Conservation (phyloP, 2,329 filamentous ascomycete species). For the Colletotrichum coccodes region DNA sequence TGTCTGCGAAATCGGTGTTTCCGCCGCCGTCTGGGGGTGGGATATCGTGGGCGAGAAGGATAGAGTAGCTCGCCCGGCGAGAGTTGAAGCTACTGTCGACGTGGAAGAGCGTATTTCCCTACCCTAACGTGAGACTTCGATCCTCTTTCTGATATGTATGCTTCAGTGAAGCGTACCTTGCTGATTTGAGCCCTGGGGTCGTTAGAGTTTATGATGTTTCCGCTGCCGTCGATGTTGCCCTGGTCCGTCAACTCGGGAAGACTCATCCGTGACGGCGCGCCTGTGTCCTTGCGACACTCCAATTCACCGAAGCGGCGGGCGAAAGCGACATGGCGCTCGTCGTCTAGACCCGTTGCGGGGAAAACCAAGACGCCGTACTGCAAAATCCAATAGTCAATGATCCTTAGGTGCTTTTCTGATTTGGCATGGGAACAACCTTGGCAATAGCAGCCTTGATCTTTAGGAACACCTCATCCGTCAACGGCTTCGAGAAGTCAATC, state of each 20-base stretch:
- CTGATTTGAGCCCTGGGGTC: conserved; percentile 53
- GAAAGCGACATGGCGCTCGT: conserved; percentile 62
- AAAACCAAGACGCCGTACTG: conserved; percentile 65
- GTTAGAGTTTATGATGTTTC: conserved; percentile 34
- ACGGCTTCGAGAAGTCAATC: conserved; percentile 19
- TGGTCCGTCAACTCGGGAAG: conserved; percentile 64
- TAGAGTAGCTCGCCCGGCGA: conserved; percentile 60
- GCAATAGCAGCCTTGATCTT: conserved; percentile 16
- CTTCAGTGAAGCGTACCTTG: conserved; percentile 40
- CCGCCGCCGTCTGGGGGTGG: conserved; percentile 59
- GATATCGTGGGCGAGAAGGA: conserved; percentile 60
- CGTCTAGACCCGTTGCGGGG: conserved; percentile 59
- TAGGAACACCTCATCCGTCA: background rate
- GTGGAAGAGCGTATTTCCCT: conserved; percentile 63
- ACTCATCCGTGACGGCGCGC: conserved; percentile 10
- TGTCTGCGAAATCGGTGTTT: conserved; percentile 64
- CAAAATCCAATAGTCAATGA: background rate
- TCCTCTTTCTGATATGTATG: too few relatives aligned
- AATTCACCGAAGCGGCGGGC: conserved; percentile 62
- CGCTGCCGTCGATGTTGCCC: conserved; percentile 61
- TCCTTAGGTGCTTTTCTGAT: background rate
- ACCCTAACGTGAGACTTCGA: background rate
- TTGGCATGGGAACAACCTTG: conserved; percentile 6
- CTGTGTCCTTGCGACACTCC: conserved; percentile 16
- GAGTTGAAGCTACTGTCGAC: conserved; percentile 66